A percentile compares a stretch with the other conserved stretches of the same genome.
Evolutionary conservation across 768 basidiomycete species (phyloP).

Genomic region (Tricholoma hemisulphureum): DNA sequence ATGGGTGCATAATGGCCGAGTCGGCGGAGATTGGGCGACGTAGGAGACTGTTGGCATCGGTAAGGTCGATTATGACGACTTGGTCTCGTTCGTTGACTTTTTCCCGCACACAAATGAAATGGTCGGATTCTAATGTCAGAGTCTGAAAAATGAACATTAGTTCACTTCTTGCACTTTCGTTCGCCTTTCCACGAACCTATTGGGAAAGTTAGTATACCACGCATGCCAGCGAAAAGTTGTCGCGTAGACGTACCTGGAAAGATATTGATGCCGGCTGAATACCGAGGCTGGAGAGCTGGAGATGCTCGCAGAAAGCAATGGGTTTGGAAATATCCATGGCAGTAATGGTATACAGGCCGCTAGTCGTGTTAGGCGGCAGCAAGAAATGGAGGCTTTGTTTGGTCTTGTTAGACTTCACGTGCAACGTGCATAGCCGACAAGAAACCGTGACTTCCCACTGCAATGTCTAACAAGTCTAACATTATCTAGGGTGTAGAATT

Average conservation of each 20-base stretch:
- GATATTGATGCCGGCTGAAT: slow-evolving; percentile 96
- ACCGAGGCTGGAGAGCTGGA: slow-evolving; percentile 93
- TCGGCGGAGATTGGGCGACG: slow-evolving; percentile 97
- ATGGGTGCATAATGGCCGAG: slow-evolving; percentile 97
- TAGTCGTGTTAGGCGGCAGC: slow-evolving; percentile 5
- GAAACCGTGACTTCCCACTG: too few relatives aligned
- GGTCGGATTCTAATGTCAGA: slow-evolving; percentile 94
- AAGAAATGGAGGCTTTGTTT: slow-evolving; percentile 12
- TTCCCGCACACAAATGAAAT: slow-evolving; percentile 97
- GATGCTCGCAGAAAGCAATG: slow-evolving; percentile 86
- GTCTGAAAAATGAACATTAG: slow-evolving; percentile 47
- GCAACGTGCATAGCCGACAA: too few relatives aligned
- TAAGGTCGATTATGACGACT: slow-evolving; percentile 97
- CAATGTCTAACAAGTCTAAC: too few relatives aligned
- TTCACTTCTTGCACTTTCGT: background rate
- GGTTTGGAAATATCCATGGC: slow-evolving; percentile 62
- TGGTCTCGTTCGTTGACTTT: slow-evolving; percentile 94
- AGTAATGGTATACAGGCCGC: slow-evolving; percentile 34
- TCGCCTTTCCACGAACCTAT: slow-evolving; percentile 28
- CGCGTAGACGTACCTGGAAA: slow-evolving; percentile 75
- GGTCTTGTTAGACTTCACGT: slow-evolving; percentile 7
- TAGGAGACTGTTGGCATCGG: slow-evolving; percentile 96
- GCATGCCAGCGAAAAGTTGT: slow-evolving; percentile 31
- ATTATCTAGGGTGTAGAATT: background rate
- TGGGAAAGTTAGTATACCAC: slow-evolving; percentile 31